A percentile compares a stretch with the other conserved stretches of the same genome.
Conservation (phyloP, 2,329 filamentous ascomycete genomes). For the Colletotrichum navitas region DNA sequence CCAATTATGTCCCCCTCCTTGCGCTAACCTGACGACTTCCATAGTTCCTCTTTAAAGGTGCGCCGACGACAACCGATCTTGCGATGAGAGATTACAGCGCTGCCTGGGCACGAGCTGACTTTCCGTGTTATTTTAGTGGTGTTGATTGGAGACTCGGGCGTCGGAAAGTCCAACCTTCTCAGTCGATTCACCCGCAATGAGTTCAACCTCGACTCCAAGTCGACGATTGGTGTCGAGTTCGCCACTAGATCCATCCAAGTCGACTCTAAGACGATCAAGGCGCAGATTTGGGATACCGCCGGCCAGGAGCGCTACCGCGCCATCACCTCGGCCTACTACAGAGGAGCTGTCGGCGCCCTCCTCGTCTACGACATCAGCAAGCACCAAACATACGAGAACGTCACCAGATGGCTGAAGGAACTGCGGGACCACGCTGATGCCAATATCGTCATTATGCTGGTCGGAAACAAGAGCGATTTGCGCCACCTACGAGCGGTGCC, state of each 20-base stretch:
- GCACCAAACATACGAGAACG: conserved; percentile 99
- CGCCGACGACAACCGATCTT: conserved; percentile 46
- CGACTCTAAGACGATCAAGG: conserved; percentile 99
- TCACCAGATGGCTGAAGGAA: conserved; percentile 99
- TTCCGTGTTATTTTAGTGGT: conserved; percentile 73
- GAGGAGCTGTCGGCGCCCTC: conserved; percentile 94
- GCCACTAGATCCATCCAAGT: conserved; percentile 98
- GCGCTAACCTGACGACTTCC: conserved; percentile 42
- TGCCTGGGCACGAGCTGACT: conserved; percentile 47
- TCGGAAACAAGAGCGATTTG: conserved; percentile 99
- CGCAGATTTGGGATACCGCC: conserved; percentile 99
- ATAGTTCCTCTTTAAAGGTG: conserved; percentile 99
- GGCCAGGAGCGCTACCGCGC: conserved; percentile 99
- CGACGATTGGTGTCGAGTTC: conserved; percentile 99
- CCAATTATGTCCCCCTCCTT: conserved; percentile 45
- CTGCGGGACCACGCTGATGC: conserved; percentile 97
- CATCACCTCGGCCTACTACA: conserved; percentile 99
- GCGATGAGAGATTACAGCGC: conserved; percentile 24
- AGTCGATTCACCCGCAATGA: conserved; percentile 99
- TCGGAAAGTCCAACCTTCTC: conserved; percentile 99
- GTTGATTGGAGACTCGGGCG: conserved; percentile 98
- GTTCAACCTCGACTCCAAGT: conserved; percentile 99
- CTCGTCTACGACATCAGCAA: conserved; percentile 99
- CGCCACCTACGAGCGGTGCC: conserved; percentile 96
- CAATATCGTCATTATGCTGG: conserved; percentile 99